phyloP scores from a whole-genome alignment of 2,329 filamentous ascomycete genomes.

The Trichoderma asperellum region DNA sequence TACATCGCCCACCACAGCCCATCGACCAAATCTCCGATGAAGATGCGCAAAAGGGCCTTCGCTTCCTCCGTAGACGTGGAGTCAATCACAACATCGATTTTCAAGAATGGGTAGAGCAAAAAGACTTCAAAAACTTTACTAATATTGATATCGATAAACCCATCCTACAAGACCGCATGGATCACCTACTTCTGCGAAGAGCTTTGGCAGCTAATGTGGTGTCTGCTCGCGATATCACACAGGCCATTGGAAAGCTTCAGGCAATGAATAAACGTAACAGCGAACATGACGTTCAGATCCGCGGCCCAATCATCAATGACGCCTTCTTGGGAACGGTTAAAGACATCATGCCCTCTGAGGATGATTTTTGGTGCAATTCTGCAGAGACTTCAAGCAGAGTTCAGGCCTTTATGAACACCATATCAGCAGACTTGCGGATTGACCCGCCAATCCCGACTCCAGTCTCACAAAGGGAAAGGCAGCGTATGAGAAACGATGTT shows the following conservation, averaged over 20 bases:
- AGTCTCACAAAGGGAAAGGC: not conserved
- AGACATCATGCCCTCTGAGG: not conserved
- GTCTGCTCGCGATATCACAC: not conserved
- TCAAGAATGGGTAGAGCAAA: not conserved
- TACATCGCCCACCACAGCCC: slow-evolving; percentile 1
- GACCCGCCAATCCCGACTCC: not conserved
- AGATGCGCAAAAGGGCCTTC: slow-evolving; percentile 8
- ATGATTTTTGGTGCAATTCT: too few relatives aligned
- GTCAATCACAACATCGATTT: slow-evolving; percentile 2
- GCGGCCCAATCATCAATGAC: not conserved
- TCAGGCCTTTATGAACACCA: not conserved
- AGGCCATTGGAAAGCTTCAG: not conserved
- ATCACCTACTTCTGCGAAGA: not conserved
- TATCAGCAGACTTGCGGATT: not conserved
- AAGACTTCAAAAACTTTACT: not conserved
- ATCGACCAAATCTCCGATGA: not conserved
- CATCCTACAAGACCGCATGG: not conserved
- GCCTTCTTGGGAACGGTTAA: slow-evolving; percentile 10
- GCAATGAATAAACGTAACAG: not conserved
- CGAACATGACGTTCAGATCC: not conserved
- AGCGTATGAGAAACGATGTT: not conserved
- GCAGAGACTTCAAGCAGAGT: not conserved
- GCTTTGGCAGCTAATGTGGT: not conserved
- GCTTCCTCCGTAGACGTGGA: not conserved
- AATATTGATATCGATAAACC: not conserved